Conservation (phyloP, 345 rosid genomes). For the Melaleuca quinquenervia region DNA sequence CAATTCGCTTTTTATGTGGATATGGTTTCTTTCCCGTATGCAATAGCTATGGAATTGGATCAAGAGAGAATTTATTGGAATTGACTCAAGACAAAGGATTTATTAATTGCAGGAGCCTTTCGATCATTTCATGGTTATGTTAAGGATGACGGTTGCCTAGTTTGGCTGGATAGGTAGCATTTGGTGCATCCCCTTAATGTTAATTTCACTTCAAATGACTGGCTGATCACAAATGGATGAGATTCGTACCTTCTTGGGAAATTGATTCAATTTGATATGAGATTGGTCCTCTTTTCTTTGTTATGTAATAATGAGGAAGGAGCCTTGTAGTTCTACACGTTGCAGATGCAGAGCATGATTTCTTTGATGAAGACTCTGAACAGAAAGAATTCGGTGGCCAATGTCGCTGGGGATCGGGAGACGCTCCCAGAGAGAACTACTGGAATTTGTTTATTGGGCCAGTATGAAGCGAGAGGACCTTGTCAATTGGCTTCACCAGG, state of each 20-base stretch:
- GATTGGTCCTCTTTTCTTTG: neutral
- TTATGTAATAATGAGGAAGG: constrained; percentile 31
- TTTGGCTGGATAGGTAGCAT: neutral
- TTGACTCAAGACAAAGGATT: too few relatives aligned
- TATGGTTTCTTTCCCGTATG: too few relatives aligned
- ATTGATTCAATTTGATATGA: neutral
- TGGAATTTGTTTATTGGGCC: constrained; percentile 48
- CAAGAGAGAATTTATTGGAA: too few relatives aligned
- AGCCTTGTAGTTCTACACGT: constrained; percentile 42
- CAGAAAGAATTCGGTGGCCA: constrained; percentile 50
- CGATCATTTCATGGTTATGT: too few relatives aligned
- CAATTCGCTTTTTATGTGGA: too few relatives aligned
- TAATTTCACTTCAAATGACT: neutral
- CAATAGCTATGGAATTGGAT: too few relatives aligned
- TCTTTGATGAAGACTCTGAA: constrained; percentile 37
- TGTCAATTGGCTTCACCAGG: constrained; percentile 37
- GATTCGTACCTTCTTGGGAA: neutral
- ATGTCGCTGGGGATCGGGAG: constrained; percentile 36
- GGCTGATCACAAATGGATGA: neutral
- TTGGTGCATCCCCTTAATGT: neutral
- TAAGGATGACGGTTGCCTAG: too few relatives aligned
- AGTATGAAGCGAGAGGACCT: constrained; percentile 42
- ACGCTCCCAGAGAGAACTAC: constrained; percentile 51
- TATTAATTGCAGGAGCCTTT: too few relatives aligned
- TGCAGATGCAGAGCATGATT: constrained; percentile 51